Evolutionary conservation across 108 stramenopile species (phyloP).

Genomic region (Craspedostauros australis): DNA sequence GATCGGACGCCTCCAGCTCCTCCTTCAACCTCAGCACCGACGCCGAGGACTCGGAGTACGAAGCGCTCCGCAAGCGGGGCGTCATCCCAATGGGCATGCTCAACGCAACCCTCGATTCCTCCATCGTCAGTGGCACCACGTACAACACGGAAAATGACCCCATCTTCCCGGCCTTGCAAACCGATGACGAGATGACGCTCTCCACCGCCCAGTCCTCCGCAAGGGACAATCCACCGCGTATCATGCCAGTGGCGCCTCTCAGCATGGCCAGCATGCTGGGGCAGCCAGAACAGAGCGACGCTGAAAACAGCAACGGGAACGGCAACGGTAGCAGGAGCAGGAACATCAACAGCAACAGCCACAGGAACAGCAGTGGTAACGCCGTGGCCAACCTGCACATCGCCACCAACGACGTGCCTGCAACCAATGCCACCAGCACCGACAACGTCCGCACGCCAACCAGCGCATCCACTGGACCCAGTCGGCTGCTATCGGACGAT

Average conservation of each 20-base stretch:
- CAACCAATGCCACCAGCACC: background rate
- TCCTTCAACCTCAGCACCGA: constrained; percentile 64
- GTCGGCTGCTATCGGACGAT: no score
- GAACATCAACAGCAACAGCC: no score
- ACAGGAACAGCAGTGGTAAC: no score
- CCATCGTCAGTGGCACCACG: constrained; percentile 14
- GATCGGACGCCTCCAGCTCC: constrained; percentile 20
- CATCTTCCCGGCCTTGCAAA: constrained; percentile 50
- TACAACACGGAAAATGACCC: constrained; percentile 40
- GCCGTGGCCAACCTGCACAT: no score
- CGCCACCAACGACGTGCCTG: constrained; percentile 8
- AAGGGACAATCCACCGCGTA: background rate
- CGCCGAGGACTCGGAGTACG: constrained; percentile 75
- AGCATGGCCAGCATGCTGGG: constrained; percentile 5
- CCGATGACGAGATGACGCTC: constrained; percentile 40
- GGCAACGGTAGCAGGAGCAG: no score
- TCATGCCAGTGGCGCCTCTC: no score
- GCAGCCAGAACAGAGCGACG: no score
- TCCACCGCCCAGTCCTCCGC: constrained; percentile 29
- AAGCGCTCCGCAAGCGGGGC: constrained; percentile 32
- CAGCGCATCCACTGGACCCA: no score
- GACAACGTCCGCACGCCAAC: no score
- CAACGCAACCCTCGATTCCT: constrained; percentile 10
- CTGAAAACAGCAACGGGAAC: no score
- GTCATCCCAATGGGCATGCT: background rate